Percentiles rank a stretch among this genome's conserved stretches.
These are phyloP conservation scores for Mycocalia duriaeana DNA, from an alignment of 1,284 basidiomycete species.

Conservation along the genomic window DNA sequence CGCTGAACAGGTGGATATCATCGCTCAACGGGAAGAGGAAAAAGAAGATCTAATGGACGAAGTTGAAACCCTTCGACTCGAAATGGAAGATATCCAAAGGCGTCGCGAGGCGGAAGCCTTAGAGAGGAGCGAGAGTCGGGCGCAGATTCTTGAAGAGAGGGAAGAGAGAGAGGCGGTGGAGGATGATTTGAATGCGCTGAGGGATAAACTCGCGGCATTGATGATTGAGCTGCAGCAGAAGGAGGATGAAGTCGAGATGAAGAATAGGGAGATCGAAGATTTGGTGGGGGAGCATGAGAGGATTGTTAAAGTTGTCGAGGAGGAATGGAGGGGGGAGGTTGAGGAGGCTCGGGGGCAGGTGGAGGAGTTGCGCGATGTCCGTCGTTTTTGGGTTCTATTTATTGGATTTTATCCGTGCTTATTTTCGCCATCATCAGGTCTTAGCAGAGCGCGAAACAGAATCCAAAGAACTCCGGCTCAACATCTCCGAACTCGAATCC, in stretches of 20 bases:
- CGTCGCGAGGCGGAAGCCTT: conserved; percentile 55
- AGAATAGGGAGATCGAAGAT: conserved; percentile 68
- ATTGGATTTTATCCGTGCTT: neutral
- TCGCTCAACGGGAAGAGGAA: conserved; percentile 60
- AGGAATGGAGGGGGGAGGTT: conserved; percentile 75
- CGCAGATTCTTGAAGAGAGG: conserved; percentile 60
- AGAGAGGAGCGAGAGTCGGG: conserved; percentile 68
- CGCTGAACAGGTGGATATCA: too few relatives aligned
- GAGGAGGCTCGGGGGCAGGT: conserved; percentile 66
- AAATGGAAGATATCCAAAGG: conserved; percentile 65
- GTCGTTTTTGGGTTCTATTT: conserved; percentile 19
- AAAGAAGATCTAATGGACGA: conserved; percentile 66
- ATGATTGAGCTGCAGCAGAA: conserved; percentile 78
- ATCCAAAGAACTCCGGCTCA: conserved; percentile 66
- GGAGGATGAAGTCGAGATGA: conserved; percentile 77
- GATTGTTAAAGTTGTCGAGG: conserved; percentile 65
- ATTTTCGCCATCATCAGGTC: conserved; percentile 52
- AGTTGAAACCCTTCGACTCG: conserved; percentile 54
- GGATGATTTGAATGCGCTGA: conserved; percentile 65
- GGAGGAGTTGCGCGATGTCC: conserved; percentile 73
- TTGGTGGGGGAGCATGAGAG: conserved; percentile 61
- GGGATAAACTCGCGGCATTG: conserved; percentile 72
- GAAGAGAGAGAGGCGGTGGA: conserved; percentile 71
- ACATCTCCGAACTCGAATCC: conserved; percentile 68
- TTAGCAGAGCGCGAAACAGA: conserved; percentile 73